A percentile compares a stretch with the other conserved stretches of the same genome.
phyloP scores from a whole-genome alignment of 2,329 filamentous ascomycete species.

The Capronia epimyces region DNA sequence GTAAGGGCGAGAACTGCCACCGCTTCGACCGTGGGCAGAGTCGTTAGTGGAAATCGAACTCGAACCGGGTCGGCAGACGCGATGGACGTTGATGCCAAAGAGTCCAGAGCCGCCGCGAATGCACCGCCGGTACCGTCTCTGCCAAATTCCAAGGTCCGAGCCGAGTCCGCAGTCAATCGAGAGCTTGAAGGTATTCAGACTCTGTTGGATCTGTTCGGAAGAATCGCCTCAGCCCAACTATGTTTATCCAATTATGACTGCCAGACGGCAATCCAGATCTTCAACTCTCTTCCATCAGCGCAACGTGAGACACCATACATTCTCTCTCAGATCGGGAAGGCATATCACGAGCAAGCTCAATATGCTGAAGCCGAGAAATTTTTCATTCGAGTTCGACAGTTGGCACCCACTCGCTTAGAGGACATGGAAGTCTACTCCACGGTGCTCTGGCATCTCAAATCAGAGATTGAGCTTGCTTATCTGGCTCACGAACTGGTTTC shows the following conservation, averaged over 20 bases:
- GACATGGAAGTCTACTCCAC: slow-evolving; percentile 99
- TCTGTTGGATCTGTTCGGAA: slow-evolving; percentile 74
- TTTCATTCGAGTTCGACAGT: slow-evolving; percentile 70
- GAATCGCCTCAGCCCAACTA: slow-evolving; percentile 74
- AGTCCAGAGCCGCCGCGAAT: slow-evolving; percentile 41
- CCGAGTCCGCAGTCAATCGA: slow-evolving; percentile 38
- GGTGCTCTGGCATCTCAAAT: slow-evolving; percentile 95
- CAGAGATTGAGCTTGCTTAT: slow-evolving; percentile 85
- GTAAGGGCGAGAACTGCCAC: slow-evolving; percentile 62
- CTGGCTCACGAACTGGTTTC: slow-evolving; percentile 87
- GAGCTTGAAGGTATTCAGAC: slow-evolving; percentile 70
- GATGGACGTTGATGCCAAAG: slow-evolving; percentile 65
- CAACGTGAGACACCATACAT: slow-evolving; percentile 94
- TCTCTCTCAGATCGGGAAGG: slow-evolving; percentile 80
- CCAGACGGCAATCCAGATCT: slow-evolving; percentile 67
- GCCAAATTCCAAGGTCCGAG: slow-evolving; percentile 32
- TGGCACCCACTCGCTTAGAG: slow-evolving; percentile 76
- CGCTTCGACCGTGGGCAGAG: slow-evolving; percentile 69
- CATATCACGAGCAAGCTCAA: slow-evolving; percentile 82
- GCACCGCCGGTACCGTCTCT: slow-evolving; percentile 31
- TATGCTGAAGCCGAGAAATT: slow-evolving; percentile 83
- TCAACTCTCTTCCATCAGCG: slow-evolving; percentile 61
- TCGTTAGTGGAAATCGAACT: slow-evolving; percentile 87
- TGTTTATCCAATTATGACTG: slow-evolving; percentile 74
- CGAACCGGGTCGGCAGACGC: slow-evolving; percentile 53